phyloP scores from a whole-genome alignment of 805 yeast species.

The Wickerhamiella parazyma region DNA sequence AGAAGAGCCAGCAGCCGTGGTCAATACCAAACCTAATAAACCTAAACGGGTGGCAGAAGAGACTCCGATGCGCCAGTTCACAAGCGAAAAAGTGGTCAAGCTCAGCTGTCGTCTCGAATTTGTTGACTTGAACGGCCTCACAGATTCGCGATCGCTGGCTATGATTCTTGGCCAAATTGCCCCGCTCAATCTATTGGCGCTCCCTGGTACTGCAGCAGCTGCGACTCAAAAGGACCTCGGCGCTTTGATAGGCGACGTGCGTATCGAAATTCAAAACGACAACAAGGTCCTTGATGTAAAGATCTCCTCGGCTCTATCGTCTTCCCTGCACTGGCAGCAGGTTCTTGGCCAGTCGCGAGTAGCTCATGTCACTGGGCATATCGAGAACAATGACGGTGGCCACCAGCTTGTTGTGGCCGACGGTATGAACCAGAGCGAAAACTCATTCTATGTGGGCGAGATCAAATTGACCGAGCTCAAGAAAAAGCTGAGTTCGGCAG shows the following conservation, averaged over 20 bases:
- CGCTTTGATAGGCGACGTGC: slow-evolving; percentile 11
- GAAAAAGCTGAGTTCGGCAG: slow-evolving; percentile 40
- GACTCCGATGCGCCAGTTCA: slow-evolving; percentile 36
- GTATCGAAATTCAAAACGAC: slow-evolving; percentile 5
- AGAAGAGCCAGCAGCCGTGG: slow-evolving; percentile 19
- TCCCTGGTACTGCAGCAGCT: slow-evolving; percentile 27
- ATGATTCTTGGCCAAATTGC: slow-evolving; percentile 66
- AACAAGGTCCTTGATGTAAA: slow-evolving; percentile 29
- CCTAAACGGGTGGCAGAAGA: neutral
- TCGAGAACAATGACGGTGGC: slow-evolving; percentile 13
- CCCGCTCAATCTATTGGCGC: slow-evolving; percentile 56
- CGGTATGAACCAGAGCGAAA: slow-evolving; percentile 3
- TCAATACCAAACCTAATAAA: neutral
- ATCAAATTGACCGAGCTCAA: slow-evolving; percentile 70
- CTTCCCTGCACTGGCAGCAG: slow-evolving; percentile 66
- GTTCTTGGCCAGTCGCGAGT: slow-evolving; percentile 69
- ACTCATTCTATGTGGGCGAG: slow-evolving; percentile 72
- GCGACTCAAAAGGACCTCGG: slow-evolving; percentile 1
- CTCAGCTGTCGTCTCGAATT: slow-evolving; percentile 60
- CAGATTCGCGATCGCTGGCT: slow-evolving; percentile 68
- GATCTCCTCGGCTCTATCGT: slow-evolving; percentile 49
- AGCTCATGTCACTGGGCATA: slow-evolving; percentile 65
- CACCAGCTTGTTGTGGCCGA: slow-evolving; percentile 19
- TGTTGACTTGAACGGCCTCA: slow-evolving; percentile 72
- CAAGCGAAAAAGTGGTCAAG: slow-evolving; percentile 27